Conservation (phyloP, 352 stramenopile genomes). For the Pythium phragmitis region DNA sequence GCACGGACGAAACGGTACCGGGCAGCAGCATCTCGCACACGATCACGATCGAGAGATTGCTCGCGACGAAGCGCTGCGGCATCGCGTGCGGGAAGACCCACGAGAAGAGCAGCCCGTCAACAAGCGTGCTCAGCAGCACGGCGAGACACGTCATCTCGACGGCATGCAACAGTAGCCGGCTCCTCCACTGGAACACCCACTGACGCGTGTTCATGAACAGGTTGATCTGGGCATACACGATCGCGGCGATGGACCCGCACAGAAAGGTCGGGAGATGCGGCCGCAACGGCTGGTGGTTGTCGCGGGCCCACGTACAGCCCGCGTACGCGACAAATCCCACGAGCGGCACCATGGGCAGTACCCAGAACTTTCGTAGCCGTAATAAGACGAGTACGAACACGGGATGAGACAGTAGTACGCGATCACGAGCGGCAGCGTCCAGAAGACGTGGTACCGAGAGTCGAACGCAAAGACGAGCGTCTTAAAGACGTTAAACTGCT, state of each 20-base stretch:
- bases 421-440: conserved; percentile 34
- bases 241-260: conserved; percentile 31
- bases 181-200: conserved; percentile 2
- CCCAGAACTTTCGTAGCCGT: conserved; percentile 10
- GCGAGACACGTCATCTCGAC: conserved; percentile 24
- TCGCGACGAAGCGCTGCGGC: conserved; percentile 27
- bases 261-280: conserved; percentile 39
- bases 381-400: conserved; percentile 24
- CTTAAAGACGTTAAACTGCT: conserved; percentile 33
- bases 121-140: conserved; percentile 29
- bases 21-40: conserved; percentile 39
- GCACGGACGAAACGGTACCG: conserved; percentile 21
- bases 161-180: conserved; percentile 9
- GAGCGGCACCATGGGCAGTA: conserved; percentile 11
- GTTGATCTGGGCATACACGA: conserved; percentile 30
- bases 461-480: conserved; percentile 34
- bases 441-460: conserved; percentile 17
- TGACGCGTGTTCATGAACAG: background rate
- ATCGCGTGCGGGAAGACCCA: conserved; percentile 30
- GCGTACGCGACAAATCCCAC: conserved; percentile 24
- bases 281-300: conserved; percentile 26
- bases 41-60: conserved; percentile 30
- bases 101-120: conserved; percentile 29
- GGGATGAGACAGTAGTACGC: conserved; percentile 45
- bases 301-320: conserved; percentile 20